Evolutionary conservation across 306 rosid species (phyloP).

Genomic region (Vicia faba): DNA sequence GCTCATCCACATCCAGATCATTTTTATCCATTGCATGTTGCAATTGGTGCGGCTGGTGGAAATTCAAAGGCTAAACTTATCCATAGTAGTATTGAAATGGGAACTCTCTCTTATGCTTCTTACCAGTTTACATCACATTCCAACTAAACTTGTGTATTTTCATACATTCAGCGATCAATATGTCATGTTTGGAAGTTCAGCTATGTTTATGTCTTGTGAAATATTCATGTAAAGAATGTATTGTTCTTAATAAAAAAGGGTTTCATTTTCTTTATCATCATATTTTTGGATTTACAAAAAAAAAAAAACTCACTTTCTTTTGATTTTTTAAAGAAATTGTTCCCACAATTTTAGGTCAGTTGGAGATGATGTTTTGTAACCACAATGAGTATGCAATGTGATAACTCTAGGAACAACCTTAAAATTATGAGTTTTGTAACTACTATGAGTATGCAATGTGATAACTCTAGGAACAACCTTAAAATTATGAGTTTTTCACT

Average conservation of each 20-base stretch:
- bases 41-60: constrained; percentile 80
- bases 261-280: neutral
- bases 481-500: no score
- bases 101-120: constrained; percentile 75
- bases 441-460: no score
- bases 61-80: constrained; percentile 59
- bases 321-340: neutral
- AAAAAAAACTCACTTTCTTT: no score
- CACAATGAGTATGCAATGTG: neutral
- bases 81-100: constrained; percentile 62
- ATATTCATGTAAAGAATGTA: neutral
- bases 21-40: constrained; percentile 76
- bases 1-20: constrained; percentile 88
- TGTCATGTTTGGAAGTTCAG: constrained; percentile 26
- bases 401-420: neutral
- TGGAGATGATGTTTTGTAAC: neutral
- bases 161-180: constrained; percentile 12
- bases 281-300: neutral
- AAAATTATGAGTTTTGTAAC: neutral
- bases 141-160: constrained; percentile 21
- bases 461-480: no score
- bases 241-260: constrained; percentile 18
- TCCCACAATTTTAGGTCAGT: neutral
- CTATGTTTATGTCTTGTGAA: constrained; percentile 1
- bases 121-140: constrained; percentile 59